A percentile compares a stretch with the other conserved stretches of the same genome.
Evolutionary conservation across 1,139 yeast species (phyloP).

Genomic region (Scheffersomyces cryptocercus): DNA sequence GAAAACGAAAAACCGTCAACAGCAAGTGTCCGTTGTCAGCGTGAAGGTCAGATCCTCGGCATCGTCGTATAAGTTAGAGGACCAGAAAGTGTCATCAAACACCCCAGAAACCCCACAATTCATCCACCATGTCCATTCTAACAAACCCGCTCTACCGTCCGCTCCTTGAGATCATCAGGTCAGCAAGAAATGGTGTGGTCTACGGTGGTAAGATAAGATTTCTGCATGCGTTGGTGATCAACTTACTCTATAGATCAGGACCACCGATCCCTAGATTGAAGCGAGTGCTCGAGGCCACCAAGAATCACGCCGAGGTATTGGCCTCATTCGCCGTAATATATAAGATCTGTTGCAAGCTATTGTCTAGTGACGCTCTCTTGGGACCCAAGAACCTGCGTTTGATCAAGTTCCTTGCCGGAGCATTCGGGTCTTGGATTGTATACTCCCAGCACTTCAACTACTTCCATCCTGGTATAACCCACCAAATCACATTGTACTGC

Average conservation of each 20-base stretch:
- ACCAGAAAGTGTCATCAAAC: no score
- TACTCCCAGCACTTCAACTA: slow-evolving; percentile 58
- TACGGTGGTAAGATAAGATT: slow-evolving; percentile 77
- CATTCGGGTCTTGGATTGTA: slow-evolving; percentile 63
- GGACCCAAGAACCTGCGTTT: slow-evolving; percentile 32
- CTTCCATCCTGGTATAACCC: slow-evolving; percentile 52
- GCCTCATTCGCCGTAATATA: slow-evolving; percentile 69
- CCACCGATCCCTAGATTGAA: slow-evolving; percentile 48
- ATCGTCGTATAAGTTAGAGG: no score
- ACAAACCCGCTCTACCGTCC: slow-evolving; percentile 31
- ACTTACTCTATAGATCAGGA: slow-evolving; percentile 52
- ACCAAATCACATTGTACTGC: slow-evolving; percentile 63
- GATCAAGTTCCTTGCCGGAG: slow-evolving; percentile 61
- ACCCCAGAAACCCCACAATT: neutral
- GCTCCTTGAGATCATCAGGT: slow-evolving; percentile 37
- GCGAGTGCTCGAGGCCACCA: slow-evolving; percentile 58
- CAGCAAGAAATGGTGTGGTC: slow-evolving; percentile 55
- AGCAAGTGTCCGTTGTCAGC: no score
- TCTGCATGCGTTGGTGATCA: slow-evolving; percentile 72
- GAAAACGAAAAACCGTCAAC: no score
- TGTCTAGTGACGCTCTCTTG: slow-evolving; percentile 35
- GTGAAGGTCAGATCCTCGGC: no score
- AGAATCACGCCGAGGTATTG: slow-evolving; percentile 65
- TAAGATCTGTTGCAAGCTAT: slow-evolving; percentile 38
- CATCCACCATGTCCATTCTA: slow-evolving; percentile 8